Conservation (phyloP, 805 yeast genomes). For the Priceomyces melissophilus region DNA sequence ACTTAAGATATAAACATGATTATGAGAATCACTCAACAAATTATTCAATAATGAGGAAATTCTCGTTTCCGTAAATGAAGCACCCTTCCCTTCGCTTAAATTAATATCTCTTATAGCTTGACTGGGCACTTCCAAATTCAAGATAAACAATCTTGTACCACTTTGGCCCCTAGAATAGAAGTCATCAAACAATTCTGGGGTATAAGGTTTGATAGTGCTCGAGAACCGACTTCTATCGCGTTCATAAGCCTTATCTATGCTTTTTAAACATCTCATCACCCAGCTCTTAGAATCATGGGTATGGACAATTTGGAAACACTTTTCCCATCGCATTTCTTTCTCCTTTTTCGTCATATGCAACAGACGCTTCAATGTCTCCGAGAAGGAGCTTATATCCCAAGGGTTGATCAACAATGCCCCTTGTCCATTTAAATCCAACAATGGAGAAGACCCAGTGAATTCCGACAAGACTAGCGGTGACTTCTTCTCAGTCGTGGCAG, state of each 20-base stretch:
- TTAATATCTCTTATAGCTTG: conserved; percentile 20
- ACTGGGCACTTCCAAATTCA: conserved; percentile 49
- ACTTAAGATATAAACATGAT: conserved; percentile 70
- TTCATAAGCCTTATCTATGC: conserved; percentile 46
- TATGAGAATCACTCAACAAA: conserved; percentile 53
- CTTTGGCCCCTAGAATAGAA: conserved; percentile 21
- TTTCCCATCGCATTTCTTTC: conserved; percentile 58
- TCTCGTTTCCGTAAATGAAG: conserved; percentile 50
- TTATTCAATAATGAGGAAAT: conserved; percentile 56
- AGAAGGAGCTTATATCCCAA: conserved; percentile 72
- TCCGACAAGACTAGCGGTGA: conserved; percentile 87
- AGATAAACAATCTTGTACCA: conserved; percentile 46
- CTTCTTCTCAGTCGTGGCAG: conserved; percentile 64
- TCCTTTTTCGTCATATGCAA: conserved; percentile 63
- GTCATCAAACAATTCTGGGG: conserved; percentile 27
- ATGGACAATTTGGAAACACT: conserved; percentile 54
- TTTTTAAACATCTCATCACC: conserved; percentile 56
- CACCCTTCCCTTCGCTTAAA: conserved; percentile 19
- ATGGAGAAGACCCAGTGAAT: conserved; percentile 90
- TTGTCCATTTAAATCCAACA: conserved; percentile 48
- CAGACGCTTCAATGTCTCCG: conserved; percentile 61
- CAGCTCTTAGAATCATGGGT: conserved; percentile 72
- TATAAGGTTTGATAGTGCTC: conserved; percentile 27
- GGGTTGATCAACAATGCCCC: conserved; percentile 85
- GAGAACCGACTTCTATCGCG: conserved; percentile 25